Evolutionary conservation across 371 early-diverging fungal genomes (phyloP), one percentile per base, ranked within the genome.

Genomic region (Syncephalastrum racemosum): DNA sequence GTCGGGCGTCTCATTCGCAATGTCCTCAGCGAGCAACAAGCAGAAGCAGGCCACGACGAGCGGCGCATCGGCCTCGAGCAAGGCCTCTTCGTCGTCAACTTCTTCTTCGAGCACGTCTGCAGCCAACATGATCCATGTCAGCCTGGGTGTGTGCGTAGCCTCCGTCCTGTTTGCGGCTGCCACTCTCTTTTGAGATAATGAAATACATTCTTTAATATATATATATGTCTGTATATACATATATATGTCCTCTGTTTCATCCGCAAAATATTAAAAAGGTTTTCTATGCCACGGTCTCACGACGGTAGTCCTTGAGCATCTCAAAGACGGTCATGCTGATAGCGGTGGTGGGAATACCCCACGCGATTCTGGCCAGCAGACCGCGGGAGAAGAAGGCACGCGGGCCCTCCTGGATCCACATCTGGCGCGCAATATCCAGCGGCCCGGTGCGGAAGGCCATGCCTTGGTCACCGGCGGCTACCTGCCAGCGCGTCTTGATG

Each of bases 401-500:
- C 4, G 77, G 71, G 0, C 92, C 92, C 56, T 89, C 89, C 7
- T 80, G 56, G 19, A 54, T 40, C 58, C 85, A 81, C 84, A 91
- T 82, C 15, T 82, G 68, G 22, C 61, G 59, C 0, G 80, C 77
- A 20, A 90, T 83, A 4, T 53, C 52, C 4, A 66, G 4, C 3
- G 71, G 70, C 2, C 71, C 63, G 24, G 47, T 53, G 46, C 62
- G 74, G 64, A 57, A 70, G 19, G 46, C 43, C 23, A 58, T 50
- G 16, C 74, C 73, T 42, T 73, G 65, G 13, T 79, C 71, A 16
- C 69, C 62, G 2, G 66, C 69, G 3, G 83, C 79, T 14, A 87
- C 75, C 59, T 94, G 94, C 79, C 88, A 86, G 4, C 92, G 79
- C 23, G 94, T 94, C 61, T 91, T 91, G 42, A 92, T 81, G n/a